These are phyloP conservation scores for Diaporthe batatas DNA, from an alignment of 2,329 filamentous ascomycete genomes.

Conservation along the genomic window DNA sequence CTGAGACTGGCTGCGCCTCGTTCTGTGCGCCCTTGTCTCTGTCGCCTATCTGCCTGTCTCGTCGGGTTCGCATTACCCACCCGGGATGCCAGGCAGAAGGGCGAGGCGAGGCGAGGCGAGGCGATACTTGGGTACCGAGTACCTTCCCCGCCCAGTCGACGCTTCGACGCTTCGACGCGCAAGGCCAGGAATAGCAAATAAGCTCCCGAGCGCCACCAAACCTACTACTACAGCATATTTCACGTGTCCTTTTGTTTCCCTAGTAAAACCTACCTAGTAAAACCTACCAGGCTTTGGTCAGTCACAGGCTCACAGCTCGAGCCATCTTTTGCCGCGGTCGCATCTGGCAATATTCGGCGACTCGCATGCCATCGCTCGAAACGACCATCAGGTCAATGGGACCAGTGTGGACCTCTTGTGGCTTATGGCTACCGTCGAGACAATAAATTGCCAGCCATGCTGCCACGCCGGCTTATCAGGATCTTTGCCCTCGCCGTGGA, in stretches of 20 bases:
- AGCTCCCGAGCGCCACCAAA: constrained; percentile 32
- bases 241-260: background rate
- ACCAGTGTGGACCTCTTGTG: background rate
- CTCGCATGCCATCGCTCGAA: background rate
- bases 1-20: constrained; percentile 15
- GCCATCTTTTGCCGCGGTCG: background rate
- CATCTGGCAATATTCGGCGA: constrained; percentile 19
- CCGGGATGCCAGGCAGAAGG: background rate
- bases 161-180: constrained; percentile 13
- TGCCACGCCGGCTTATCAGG: background rate
- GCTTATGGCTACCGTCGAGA: no score
- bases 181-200: constrained; percentile 30
- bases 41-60: background rate
- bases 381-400: no score
- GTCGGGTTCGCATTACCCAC: constrained; percentile 8
- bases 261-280: no score
- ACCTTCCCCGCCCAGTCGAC: constrained; percentile 11
- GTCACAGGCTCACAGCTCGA: background rate
- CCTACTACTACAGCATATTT: constrained; percentile 6
- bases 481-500: background rate
- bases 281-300: background rate
- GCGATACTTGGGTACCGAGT: background rate
- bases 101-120: background rate
- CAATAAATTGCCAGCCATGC: no score
- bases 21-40: constrained; percentile 7